Base-by-base conservation (phyloP, 2,329 filamentous ascomycete genomes). In the Aspergillus felis region DNA sequence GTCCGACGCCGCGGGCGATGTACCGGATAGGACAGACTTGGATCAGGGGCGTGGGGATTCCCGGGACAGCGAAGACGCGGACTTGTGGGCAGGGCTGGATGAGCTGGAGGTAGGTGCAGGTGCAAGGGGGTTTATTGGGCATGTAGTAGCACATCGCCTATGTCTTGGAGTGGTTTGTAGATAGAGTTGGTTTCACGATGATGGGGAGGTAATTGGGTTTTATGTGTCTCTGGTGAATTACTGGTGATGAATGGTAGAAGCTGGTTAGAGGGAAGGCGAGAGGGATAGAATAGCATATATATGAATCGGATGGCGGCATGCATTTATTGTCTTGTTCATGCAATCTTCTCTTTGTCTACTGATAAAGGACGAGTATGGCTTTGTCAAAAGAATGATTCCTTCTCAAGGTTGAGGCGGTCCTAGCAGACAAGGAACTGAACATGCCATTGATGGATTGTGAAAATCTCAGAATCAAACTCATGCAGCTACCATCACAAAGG, bases 61-160 rank as follows among this genome's bases (percentile, higher is more conserved):
- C n/a, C 17, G 53, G 57, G 1, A 61, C 54, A 1, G 56, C 54
- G 38, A 53, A 50, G 41, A 51, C 35, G 7, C 47, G 51, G 10
- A 57, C 61, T 22, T 46, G 28, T 32, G 44, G 12, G 44, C 65
- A 67, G 24, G 63, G 65, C 44, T 60, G 61, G 55, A 64, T 42
- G 17, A 66, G 63, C 50, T 62, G 60, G 49, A 57, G 53, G 61
- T 63, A 61, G 35, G 54, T 22, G 57, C 60, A 64, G 54, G 53
- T 62, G 59, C 62, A 64, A 49, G 57, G 58, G 5, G 57, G 56
- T 29, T 55, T 60, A 55, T 64, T 67, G 28, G 63, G 59, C 58
- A 61, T 44, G 56, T 63, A 60, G 54, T 51, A 61, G 51, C 57
- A 63, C 61, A 63, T 63, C 10, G 20, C 52, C 32, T 24, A 20